Evolutionary conservation across 768 basidiomycete species (phyloP), one percentile per base, ranked within the genome.

Genomic region (Hericium rajendrae): DNA sequence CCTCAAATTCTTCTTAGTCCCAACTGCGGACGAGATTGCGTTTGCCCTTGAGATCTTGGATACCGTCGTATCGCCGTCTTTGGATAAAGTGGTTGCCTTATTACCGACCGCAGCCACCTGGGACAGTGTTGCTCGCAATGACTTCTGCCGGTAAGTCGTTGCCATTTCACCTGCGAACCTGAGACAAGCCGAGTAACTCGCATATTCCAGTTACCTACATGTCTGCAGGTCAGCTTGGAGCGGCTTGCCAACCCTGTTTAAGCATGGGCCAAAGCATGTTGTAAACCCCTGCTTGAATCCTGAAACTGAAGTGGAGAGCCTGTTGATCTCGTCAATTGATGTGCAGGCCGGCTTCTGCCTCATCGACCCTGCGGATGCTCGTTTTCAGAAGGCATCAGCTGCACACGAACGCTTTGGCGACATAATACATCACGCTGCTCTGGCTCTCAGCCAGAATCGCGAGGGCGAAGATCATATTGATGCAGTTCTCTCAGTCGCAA

Each of bases 381-480:
- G 87, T 16, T 91, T 91, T 68, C 83, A 86, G 67, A 77, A 73
- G 48, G 82, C 85, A 18, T 69, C 74, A 15, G 67, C 73, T 0
- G 78, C 85, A 61, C 82, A 87, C 37, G 66, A 71, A 24, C 78
- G 83, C 15, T 88, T 88, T 62, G 92, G 89, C 3, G 70, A 80
- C 38, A 71, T 90, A 11, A 70, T 90, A 39, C 82, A 88, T 59
- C 71, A 72, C 37, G 91, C 91, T 2, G 84, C 91, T 2, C 74
- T 72, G 20, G 75, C 81, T 15, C 72, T 93, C 40, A 80, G 82
- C 39, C 77, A 79, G 63, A 77, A 79, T 46, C 79, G 76, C 12
- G 80, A 78, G 48, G 82, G 80, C 38, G 90, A 91, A 68, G 89
- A 92, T 66, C 88, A 91, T 60, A 87, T 91, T 48, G 94, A 98